Conservation (phyloP, 805 yeast species). For the Monosporozyma servazzii region DNA sequence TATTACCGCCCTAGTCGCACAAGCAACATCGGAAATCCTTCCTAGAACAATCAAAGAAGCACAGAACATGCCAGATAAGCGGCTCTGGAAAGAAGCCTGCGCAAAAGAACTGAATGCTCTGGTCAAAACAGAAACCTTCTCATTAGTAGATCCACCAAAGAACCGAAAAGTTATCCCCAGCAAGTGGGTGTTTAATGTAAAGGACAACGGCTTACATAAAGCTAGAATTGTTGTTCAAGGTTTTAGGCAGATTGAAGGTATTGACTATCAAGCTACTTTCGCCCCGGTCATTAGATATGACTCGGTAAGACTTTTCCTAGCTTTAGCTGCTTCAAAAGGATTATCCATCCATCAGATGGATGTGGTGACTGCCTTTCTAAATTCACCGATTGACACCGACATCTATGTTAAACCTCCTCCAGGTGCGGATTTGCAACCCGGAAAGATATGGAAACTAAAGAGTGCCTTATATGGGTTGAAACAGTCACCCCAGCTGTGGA, state of each 20-base stretch:
- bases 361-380: slow-evolving; percentile 14
- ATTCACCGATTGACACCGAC: background rate
- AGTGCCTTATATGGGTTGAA: slow-evolving; percentile 11
- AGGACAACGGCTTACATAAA: slow-evolving; percentile 10
- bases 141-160: slow-evolving; percentile 4
- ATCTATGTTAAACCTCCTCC: slow-evolving; percentile 4
- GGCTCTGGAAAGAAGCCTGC: slow-evolving; percentile 5
- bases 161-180: slow-evolving; percentile 7
- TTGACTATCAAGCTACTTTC: slow-evolving; percentile 21
- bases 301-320: slow-evolving; percentile 8
- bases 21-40: background rate
- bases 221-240: slow-evolving; percentile 25
- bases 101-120: slow-evolving; percentile 4
- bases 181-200: slow-evolving; percentile 16
- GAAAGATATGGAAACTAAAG: slow-evolving; percentile 7
- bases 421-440: background rate
- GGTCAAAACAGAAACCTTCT: slow-evolving; percentile 4
- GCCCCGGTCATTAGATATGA: slow-evolving; percentile 23
- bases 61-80: background rate
- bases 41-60: background rate
- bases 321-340: slow-evolving; percentile 1
- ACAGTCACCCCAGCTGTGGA: slow-evolving; percentile 20
- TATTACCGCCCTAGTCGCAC: background rate
- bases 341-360: slow-evolving; percentile 16
- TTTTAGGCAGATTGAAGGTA: slow-evolving; percentile 15